These are phyloP conservation scores for Phlebiopsis flavidoalba DNA, from an alignment of 768 basidiomycete genomes.

Conservation along the genomic window DNA sequence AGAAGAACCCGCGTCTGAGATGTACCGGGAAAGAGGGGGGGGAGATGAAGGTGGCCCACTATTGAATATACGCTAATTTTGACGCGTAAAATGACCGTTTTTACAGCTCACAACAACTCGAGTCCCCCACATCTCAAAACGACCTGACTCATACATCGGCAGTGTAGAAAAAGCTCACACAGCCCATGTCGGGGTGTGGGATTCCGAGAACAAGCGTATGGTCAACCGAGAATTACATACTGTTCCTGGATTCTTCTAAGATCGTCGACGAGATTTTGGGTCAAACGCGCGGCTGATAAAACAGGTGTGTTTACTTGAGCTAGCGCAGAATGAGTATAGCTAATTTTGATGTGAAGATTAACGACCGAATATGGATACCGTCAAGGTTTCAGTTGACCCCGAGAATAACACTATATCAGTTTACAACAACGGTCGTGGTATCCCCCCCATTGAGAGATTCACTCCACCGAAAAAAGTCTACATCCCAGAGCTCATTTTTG, in stretches of 20 bases:
- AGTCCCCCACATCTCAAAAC: constrained; percentile 90
- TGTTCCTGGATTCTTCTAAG: constrained; percentile 99
- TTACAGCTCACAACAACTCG: constrained; percentile 84
- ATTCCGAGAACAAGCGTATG: constrained; percentile 81
- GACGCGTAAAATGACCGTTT: constrained; percentile 7
- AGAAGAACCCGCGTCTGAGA: constrained; percentile 91
- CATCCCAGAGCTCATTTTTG: constrained; percentile 97
- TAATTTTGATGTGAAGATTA: constrained; percentile 59
- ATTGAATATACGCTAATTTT: neutral
- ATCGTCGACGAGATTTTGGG: constrained; percentile 98
- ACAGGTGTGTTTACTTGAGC: constrained; percentile 60
- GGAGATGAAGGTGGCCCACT: constrained; percentile 68
- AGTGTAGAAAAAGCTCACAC: constrained; percentile 86
- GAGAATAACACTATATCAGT: constrained; percentile 86
- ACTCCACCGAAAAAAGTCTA: constrained; percentile 74
- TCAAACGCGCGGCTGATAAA: constrained; percentile 99
- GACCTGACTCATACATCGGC: constrained; percentile 95
- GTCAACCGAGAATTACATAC: constrained; percentile 78
- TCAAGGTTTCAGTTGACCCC: constrained; percentile 84
- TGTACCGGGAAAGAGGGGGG: too few species aligned
- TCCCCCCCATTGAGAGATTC: constrained; percentile 93
- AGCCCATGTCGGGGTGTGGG: constrained; percentile 94
- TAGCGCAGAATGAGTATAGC: neutral
- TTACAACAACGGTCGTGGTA: constrained; percentile 93
- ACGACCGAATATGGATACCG: constrained; percentile 87